phyloP scores from a whole-genome alignment of 441 rosid genomes.

The Pelargonium citronellum region DNA sequence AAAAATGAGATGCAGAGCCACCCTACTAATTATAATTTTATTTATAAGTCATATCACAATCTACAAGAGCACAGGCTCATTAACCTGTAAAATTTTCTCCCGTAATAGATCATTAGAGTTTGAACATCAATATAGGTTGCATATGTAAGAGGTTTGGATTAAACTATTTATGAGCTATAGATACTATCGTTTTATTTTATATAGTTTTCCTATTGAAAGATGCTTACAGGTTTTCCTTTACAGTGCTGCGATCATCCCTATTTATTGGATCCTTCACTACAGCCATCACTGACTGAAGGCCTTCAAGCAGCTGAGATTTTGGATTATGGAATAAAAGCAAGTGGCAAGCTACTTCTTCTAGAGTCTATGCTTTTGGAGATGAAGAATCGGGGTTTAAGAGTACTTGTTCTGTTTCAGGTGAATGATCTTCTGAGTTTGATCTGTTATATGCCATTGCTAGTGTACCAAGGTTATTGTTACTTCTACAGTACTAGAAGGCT shows the following conservation, averaged over 20 bases:
- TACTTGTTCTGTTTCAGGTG: slow-evolving; percentile 87
- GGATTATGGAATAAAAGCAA: slow-evolving; percentile 79
- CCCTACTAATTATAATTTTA: background rate
- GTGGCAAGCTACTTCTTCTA: slow-evolving; percentile 80
- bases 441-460: background rate
- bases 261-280: slow-evolving; percentile 44
- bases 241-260: slow-evolving; percentile 98
- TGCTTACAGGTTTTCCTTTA: slow-evolving; percentile 16
- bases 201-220: background rate
- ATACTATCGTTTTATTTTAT: background rate
- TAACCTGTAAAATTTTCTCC: background rate
- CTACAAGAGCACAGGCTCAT: background rate
- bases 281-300: slow-evolving; percentile 33
- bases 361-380: slow-evolving; percentile 64
- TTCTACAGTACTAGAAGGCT: background rate
- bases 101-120: background rate
- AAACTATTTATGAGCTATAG: background rate
- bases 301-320: slow-evolving; percentile 22
- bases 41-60: background rate
- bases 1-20: background rate
- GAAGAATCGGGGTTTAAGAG: slow-evolving; percentile 52
- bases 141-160: background rate
- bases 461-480: background rate
- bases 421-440: slow-evolving; percentile 21
- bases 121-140: background rate